Conservation (phyloP, 164 flowering plant genomes). For the Santalum album region DNA sequence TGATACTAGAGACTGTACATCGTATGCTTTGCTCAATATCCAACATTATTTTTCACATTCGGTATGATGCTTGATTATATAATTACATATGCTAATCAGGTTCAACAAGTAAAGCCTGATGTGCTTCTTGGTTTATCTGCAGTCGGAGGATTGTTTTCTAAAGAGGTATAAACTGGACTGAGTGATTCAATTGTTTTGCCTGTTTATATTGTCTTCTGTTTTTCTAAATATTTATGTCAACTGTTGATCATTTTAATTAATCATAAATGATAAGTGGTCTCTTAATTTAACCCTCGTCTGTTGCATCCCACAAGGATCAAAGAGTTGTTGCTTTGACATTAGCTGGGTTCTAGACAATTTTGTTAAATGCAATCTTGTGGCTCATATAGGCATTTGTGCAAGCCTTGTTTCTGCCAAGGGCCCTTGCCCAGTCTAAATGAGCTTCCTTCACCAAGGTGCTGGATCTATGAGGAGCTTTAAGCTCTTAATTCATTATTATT, state of each 20-base stretch:
- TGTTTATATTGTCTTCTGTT: neutral
- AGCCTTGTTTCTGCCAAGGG: no score
- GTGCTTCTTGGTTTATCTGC: slow-evolving; percentile 98
- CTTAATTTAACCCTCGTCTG: neutral
- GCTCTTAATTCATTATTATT: neutral
- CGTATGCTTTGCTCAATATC: no score
- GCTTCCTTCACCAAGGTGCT: no score
- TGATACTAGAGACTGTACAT: no score
- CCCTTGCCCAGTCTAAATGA: no score
- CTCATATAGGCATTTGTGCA: no score
- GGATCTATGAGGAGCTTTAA: no score
- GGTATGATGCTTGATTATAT: no score
- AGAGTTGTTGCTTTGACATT: neutral
- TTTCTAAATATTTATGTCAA: neutral
- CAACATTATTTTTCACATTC: no score
- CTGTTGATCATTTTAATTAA: neutral
- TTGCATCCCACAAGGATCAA: neutral
- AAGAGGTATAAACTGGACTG: slow-evolving; percentile 46
- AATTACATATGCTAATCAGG: slow-evolving; percentile 32
- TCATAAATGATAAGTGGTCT: neutral
- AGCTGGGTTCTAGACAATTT: neutral
- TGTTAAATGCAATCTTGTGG: no score
- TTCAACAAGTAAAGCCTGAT: slow-evolving; percentile 84
- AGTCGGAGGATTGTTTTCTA: slow-evolving; percentile 88
- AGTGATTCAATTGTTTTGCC: neutral